Base-by-base conservation (phyloP, 2,329 filamentous ascomycete species). In the Sporothrix variecibatus region DNA sequence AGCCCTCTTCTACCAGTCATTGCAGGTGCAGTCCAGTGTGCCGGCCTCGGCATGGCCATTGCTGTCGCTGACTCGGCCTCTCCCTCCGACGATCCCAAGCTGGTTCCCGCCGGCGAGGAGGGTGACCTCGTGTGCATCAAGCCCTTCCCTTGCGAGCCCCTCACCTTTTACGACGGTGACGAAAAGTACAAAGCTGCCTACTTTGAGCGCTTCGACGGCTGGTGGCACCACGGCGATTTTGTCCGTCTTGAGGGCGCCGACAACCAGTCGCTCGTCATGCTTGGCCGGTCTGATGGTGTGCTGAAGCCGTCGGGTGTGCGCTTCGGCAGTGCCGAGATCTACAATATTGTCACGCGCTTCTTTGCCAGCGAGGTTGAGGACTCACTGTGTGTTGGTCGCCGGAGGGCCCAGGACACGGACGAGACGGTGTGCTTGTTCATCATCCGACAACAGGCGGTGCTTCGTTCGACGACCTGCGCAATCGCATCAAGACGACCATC, bases 181-280 rank as follows among this genome's bases (percentile, higher is more conserved):
- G 86, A 85, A n/a, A 94, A 94, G 81, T 98, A 98, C 83, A 86
- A 87, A 67, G 88, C 89, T 40, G 93, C 92, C 73, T 99, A 99
- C 82, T 99, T 99, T 79, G 93, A 96, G 76, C 89, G 91, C 7
- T 98, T 97, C 80, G 84, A 86, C 0, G 84, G 87, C 1, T 87
- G 94, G 17, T 98, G 96, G 96, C 94, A 97, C 80, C 95, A 99
- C 80, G 95, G 95, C 40, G 96, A 99, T 82, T 98, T 98, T 80
- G 89, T 98, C 46, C 85, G 86, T 56, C 87, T 91, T 8, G 92
- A 94, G 78, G 75, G 75, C 28, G 88, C 90, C 0, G 79, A 84
- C 20, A 91, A 93, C 12, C 91, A 93, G 15, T 94, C 94, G 0
- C 84, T 98, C 11, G 87, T 94, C 77, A 98, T 98, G 95, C 88